Evolutionary conservation across 73 alveolate genomes (phyloP), one percentile per base, ranked within the genome.

Genomic region (Symbiodinium natans): DNA sequence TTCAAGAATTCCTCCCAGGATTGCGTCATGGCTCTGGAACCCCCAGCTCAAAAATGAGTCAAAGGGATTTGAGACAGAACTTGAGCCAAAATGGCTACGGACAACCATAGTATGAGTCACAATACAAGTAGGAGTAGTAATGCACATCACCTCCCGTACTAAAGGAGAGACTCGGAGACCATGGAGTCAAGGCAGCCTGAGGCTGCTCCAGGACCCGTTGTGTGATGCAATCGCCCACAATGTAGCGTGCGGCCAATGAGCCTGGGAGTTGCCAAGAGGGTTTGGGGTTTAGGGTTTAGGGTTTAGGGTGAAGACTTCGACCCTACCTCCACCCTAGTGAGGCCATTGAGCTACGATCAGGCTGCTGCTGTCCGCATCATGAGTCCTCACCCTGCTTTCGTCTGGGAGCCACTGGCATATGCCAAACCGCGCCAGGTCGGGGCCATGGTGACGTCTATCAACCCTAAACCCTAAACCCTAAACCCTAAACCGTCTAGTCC

Each of bases 151-250:
- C 8, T 17, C 63, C 17, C 23, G 17, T 10, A 48, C 17, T 10
- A 8, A 48, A 17, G 63, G 63, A 8, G 17, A 48, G 17, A 10
- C 8, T 17, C 63, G 17, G 63, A 17, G 63, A 8, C 63, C 63
- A 48, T 8, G 8, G 63, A 17, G 23, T 17, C 17, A 10, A 17
- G 8, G 23, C 8, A 48, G 63, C 63, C 63, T 17, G 8, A 10
- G 63, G 36, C 82, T 36, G 23, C 86, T 88, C 95, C 71, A 88
- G 27, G 71, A 77, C 41, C 25, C 95, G 85, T 38, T 88, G 95
- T 10, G 95, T 88, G 42, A 88, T 68, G 46, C 71, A 31, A 19
- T 88, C 95, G 34, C 95, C 95, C 41, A 88, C 71, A 41, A 88
- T 13, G 43, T 88, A 88, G 43, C 95, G 95, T 10, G 63, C 95